Base-by-base conservation (phyloP, 257 asterid genomes). In the Craterostigma plantagineum region DNA sequence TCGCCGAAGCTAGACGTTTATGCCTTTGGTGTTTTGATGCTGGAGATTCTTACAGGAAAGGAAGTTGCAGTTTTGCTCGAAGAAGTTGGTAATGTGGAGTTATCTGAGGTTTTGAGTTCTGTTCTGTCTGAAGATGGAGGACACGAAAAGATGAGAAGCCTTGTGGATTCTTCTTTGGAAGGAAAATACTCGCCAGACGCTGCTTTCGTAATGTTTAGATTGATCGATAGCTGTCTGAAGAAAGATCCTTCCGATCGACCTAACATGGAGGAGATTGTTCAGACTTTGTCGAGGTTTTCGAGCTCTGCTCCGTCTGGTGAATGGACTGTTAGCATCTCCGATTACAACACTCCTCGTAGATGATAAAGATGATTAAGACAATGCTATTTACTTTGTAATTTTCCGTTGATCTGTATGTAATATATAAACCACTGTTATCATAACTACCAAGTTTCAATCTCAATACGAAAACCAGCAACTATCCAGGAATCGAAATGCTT, bases 1-100 rank as follows among this genome's bases (percentile, higher is more conserved):
- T 79, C 98, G 2, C 64, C 93, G 0, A 73, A 76, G 75, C 78
- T 87, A 5, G 95, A 87, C 44, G 92, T 87, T 38, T 82, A 82
- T 38, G 69, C 98, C 34, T 87, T 79, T 17, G 98, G 98, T 16
- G 67, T 82, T 51, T 69, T 87, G 11, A 11, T 79, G 66, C 56
- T 87, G 49, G 98, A 87, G 71, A 74, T 82, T 48, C 73, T 87
- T 17, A 79, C 83, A 0, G 98, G 98, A 13, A 76, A 70, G 60
- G 74, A 79, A 56, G 72, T 66, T 14, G 47, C 75, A 18, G 30
- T 16, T 16, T 14, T 66, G 53, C 43, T 52, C 45, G 76, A 62
- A 51, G 67, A 58, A 15, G 30, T 23, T 23, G 51, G 42, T 7
- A 45, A 59, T 7, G 35, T 11, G 47, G 36, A 54, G 14, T 52